These are phyloP conservation scores for Corchorus capsularis DNA, from an alignment of 345 rosid genomes.

Conservation along the genomic window DNA sequence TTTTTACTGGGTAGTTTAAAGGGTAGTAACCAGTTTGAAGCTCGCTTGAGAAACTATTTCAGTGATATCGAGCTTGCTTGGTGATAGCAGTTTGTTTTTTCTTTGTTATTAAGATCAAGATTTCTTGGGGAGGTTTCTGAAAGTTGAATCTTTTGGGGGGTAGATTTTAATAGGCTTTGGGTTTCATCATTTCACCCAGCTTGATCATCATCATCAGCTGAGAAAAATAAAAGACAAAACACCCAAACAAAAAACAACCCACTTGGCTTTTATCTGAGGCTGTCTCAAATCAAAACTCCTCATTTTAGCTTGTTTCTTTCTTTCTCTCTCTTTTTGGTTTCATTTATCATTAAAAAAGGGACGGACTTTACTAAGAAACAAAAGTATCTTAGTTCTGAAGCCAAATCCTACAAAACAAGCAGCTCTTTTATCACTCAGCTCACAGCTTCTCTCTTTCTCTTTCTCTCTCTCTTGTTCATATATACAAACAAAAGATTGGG, in stretches of 20 bases:
- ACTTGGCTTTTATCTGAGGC: constrained; percentile 29
- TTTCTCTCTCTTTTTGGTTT: neutral
- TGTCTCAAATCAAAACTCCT: neutral
- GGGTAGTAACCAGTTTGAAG: neutral
- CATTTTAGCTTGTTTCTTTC: constrained; percentile 8
- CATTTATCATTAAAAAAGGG: constrained; percentile 30
- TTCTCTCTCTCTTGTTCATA: constrained; percentile 15
- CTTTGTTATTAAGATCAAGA: constrained; percentile 1
- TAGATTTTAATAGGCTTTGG: constrained; percentile 4
- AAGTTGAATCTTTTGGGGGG: constrained; percentile 15
- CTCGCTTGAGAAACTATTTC: neutral
- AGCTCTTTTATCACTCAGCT: constrained; percentile 7
- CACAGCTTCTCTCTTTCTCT: constrained; percentile 3
- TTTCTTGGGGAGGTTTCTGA: constrained; percentile 11
- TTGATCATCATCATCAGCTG: constrained; percentile 13
- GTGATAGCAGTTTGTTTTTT: neutral
- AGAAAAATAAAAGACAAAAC: neutral
- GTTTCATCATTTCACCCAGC: neutral
- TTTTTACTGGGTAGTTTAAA: neutral
- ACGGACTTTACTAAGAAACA: constrained; percentile 44
- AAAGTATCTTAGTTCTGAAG: constrained; percentile 31
- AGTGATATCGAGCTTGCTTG: constrained; percentile 18
- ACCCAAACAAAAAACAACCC: constrained; percentile 13
- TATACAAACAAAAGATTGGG: constrained; percentile 8
- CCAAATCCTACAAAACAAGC: constrained; percentile 24